A percentile compares a stretch with the other conserved stretches of the same genome.
phyloP scores from a whole-genome alignment of 2,329 filamentous ascomycete species.

The Aspergillus sp. region DNA sequence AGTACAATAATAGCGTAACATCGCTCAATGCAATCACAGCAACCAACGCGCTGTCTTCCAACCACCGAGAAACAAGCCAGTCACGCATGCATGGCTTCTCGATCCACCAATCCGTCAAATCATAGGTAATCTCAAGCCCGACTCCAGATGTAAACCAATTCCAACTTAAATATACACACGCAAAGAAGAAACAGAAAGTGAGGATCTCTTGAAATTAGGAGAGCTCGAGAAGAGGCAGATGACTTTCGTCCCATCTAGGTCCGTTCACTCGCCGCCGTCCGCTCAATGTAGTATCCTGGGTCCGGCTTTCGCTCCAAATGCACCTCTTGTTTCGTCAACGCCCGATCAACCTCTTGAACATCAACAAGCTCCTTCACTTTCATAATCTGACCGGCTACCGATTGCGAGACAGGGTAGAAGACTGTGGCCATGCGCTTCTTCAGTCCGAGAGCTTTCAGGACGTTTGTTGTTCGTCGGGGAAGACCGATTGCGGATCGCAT shows the following conservation, averaged over 20 bases:
- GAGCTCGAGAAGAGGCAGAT: background rate
- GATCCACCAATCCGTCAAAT: constrained; percentile 5
- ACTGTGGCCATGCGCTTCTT: constrained; percentile 84
- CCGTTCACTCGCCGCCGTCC: constrained; percentile 37
- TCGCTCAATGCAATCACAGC: constrained; percentile 27
- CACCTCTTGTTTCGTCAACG: constrained; percentile 69
- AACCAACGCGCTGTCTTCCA: background rate
- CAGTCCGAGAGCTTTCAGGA: constrained; percentile 82
- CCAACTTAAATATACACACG: constrained; percentile 5
- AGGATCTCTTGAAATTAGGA: background rate
- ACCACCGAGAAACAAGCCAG: background rate
- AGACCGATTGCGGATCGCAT: constrained; percentile 89
- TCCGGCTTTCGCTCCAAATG: constrained; percentile 74
- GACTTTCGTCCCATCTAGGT: constrained; percentile 18
- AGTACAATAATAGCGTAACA: constrained; percentile 20
- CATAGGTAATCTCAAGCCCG: constrained; percentile 5
- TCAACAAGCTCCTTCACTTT: constrained; percentile 90
- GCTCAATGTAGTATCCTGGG: constrained; percentile 80
- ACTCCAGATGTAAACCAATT: constrained; percentile 14
- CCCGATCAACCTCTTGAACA: constrained; percentile 74
- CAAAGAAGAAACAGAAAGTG: constrained; percentile 1
- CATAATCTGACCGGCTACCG: constrained; percentile 88
- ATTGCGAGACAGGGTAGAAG: constrained; percentile 81
- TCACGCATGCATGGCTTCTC: background rate
- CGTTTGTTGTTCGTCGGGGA: constrained; percentile 76